phyloP scores from a whole-genome alignment of 2,329 filamentous ascomycete genomes.

The Bipolaris victoriae region DNA sequence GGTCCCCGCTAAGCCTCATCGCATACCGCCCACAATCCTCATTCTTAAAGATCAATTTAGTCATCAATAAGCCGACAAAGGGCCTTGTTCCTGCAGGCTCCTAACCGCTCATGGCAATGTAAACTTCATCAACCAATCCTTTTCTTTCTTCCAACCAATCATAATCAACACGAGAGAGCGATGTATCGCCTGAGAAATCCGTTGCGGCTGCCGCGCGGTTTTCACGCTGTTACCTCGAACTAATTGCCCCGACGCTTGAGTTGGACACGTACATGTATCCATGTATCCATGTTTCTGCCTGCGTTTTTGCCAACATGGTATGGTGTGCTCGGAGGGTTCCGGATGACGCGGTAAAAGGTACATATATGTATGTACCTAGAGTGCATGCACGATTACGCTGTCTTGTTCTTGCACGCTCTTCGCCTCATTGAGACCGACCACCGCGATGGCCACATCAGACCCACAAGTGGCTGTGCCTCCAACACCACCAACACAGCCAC shows the following conservation, averaged over 20 bases:
- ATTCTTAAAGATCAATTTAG: constrained; percentile 1
- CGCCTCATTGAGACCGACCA: not conserved
- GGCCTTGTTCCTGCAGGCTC: constrained; percentile 13
- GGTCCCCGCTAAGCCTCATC: constrained; percentile 1
- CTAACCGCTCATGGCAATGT: constrained; percentile 19
- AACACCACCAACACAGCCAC: constrained; percentile 14
- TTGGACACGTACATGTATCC: constrained; percentile 1
- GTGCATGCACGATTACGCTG: not conserved
- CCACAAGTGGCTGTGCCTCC: not conserved
- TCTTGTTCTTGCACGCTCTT: not conserved
- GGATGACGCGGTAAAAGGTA: not conserved
- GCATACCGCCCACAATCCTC: not conserved
- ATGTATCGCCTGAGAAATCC: constrained; percentile 3
- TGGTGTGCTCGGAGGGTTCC: constrained; percentile 13
- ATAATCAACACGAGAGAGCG: not conserved
- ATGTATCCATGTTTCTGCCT: constrained; percentile 1
- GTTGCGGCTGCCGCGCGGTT: constrained; percentile 4
- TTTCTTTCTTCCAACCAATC: constrained; percentile 7
- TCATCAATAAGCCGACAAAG: constrained; percentile 9
- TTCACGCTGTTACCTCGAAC: constrained; percentile 3
- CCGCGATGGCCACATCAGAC: constrained; percentile 10
- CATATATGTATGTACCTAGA: constrained; percentile 12
- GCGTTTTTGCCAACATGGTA: constrained; percentile 4
- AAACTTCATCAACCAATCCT: constrained; percentile 21
- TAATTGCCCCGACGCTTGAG: constrained; percentile 10